These are phyloP conservation scores for Hypoxylon trugodes DNA, from an alignment of 495 filamentous ascomycete genomes.

Conservation along the genomic window DNA sequence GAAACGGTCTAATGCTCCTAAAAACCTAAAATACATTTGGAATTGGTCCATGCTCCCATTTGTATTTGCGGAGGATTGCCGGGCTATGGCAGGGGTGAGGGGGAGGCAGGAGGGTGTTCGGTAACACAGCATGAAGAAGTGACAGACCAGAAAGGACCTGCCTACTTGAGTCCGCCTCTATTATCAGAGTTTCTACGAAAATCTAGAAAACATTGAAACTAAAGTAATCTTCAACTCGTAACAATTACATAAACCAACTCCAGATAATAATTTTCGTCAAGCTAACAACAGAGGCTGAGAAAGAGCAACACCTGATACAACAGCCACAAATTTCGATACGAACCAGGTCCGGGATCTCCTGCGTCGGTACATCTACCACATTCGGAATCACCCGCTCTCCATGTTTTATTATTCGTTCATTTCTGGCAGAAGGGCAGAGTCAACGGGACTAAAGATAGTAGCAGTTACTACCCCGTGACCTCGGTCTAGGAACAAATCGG, in stretches of 20 bases:
- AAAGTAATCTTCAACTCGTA: neutral
- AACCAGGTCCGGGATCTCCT: slow-evolving; percentile 33
- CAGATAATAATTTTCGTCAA: no score
- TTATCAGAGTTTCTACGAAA: no score
- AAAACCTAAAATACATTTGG: neutral
- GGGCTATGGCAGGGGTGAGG: neutral
- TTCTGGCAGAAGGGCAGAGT: slow-evolving; percentile 8
- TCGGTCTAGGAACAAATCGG: slow-evolving; percentile 32
- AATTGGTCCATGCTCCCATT: slow-evolving; percentile 22
- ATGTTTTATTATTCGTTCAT: slow-evolving; percentile 6
- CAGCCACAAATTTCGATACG: slow-evolving; percentile 21
- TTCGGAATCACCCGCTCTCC: slow-evolving; percentile 31
- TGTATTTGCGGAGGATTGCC: slow-evolving; percentile 5
- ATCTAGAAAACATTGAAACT: no score
- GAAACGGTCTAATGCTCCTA: no score
- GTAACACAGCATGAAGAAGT: slow-evolving; percentile 18
- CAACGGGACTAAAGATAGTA: slow-evolving; percentile 32
- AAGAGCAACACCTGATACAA: slow-evolving; percentile 26
- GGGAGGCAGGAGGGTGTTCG: neutral
- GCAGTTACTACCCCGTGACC: slow-evolving; percentile 10
- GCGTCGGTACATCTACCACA: slow-evolving; percentile 34
- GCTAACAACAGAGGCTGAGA: neutral
- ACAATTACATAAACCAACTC: no score
- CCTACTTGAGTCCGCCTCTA: slow-evolving; percentile 11
- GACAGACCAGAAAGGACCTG: no score